phyloP scores from a whole-genome alignment of 1,284 basidiomycete species.

The Ganoderma sp. region DNA sequence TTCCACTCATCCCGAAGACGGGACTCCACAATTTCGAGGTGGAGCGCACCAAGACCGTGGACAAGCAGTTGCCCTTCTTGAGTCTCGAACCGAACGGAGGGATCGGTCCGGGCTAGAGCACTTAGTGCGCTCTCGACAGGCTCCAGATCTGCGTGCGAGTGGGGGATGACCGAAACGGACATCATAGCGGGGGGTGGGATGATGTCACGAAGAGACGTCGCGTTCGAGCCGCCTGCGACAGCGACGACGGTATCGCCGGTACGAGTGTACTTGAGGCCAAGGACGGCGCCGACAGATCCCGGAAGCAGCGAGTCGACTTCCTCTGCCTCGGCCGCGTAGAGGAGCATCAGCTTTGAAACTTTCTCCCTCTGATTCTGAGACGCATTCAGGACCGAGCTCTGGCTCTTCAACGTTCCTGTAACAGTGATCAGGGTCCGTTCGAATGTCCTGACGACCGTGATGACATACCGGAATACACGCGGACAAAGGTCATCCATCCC shows the following conservation, averaged over 20 bases:
- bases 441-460: slow-evolving; percentile 8
- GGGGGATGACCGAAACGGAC: slow-evolving; percentile 80
- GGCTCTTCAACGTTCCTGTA: slow-evolving; percentile 70
- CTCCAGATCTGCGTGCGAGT: slow-evolving; percentile 79
- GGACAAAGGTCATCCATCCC: slow-evolving; percentile 92
- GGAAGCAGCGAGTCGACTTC: slow-evolving; percentile 84
- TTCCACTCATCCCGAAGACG: slow-evolving; percentile 83
- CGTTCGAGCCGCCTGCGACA: slow-evolving; percentile 44
- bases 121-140: slow-evolving; percentile 79
- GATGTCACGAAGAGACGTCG: slow-evolving; percentile 66
- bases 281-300: slow-evolving; percentile 84
- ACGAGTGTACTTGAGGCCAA: slow-evolving; percentile 82
- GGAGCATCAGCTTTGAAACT: slow-evolving; percentile 76
- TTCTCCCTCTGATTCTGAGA: slow-evolving; percentile 75
- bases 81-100: slow-evolving; percentile 77
- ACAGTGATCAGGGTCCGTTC: neutral
- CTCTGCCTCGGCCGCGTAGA: slow-evolving; percentile 81
- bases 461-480: slow-evolving; percentile 81
- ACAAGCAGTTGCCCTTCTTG: slow-evolving; percentile 85
- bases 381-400: slow-evolving; percentile 69
- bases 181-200: slow-evolving; percentile 78
- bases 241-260: slow-evolving; percentile 88
- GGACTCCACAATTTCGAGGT: slow-evolving; percentile 87
- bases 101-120: slow-evolving; percentile 83
- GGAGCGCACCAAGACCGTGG: slow-evolving; percentile 84